Conservation (phyloP, 2,329 filamentous ascomycete genomes). For the Lachnellula arida region DNA sequence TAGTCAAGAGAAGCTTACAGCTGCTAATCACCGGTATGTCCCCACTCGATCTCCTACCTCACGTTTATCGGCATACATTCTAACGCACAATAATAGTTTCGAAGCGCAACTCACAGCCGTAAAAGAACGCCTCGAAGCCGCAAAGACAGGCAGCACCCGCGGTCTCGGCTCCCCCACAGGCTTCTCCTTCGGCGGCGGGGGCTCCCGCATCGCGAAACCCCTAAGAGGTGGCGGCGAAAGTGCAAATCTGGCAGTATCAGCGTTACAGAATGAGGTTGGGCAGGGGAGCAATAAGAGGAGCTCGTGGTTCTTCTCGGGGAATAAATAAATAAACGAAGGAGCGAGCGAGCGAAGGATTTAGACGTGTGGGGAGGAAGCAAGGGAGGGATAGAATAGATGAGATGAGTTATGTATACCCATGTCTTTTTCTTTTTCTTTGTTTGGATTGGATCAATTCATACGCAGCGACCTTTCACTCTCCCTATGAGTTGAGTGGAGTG, state of each 20-base stretch:
- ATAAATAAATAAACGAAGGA: conserved; percentile 26
- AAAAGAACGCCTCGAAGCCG: conserved; percentile 94
- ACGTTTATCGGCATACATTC: conserved; percentile 1
- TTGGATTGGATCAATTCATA: not conserved
- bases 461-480: no score
- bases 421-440: not conserved
- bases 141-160: conserved; percentile 85
- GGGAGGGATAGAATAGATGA: not conserved
- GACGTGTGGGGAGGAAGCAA: not conserved
- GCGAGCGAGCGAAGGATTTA: not conserved
- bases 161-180: conserved; percentile 65
- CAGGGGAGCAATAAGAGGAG: conserved; percentile 28
- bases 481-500: no score
- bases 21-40: conserved; percentile 91
- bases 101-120: conserved; percentile 94
- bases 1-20: conserved; percentile 96
- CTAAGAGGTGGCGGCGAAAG: conserved; percentile 58
- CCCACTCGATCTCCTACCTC: not conserved
- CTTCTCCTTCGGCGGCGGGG: conserved; percentile 65
- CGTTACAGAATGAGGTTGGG: conserved; percentile 51
- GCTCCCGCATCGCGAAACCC: conserved; percentile 66
- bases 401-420: not conserved
- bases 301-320: conserved; percentile 34
- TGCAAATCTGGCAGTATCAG: conserved; percentile 51
- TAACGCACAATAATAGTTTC: conserved; percentile 58